Evolutionary conservation across 2,329 filamentous ascomycete species (phyloP).

Genomic region (Aureobasidium sp.): DNA sequence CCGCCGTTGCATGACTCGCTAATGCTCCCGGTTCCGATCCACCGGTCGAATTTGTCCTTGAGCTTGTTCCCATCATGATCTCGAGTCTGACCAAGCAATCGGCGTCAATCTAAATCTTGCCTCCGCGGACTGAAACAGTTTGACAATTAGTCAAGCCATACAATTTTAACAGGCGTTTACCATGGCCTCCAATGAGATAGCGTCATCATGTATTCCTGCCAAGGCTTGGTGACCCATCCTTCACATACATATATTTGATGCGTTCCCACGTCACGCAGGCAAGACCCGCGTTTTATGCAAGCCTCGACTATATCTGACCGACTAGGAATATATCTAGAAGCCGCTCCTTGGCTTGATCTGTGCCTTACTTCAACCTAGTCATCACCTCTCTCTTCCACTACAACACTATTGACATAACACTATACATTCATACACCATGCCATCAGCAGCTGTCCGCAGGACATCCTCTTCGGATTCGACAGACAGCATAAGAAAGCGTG

Average conservation of each 20-base stretch:
- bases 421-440: neutral
- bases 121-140: constrained; percentile 14
- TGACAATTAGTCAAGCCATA: constrained; percentile 13
- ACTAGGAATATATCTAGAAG: neutral
- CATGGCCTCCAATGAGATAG: constrained; percentile 6
- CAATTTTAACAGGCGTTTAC: constrained; percentile 6
- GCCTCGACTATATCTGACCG: neutral
- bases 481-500: constrained; percentile 48
- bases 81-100: constrained; percentile 10
- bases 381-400: neutral
- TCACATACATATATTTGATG: constrained; percentile 10
- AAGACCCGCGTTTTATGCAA: neutral
- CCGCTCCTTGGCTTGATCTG: neutral
- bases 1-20: constrained; percentile 8
- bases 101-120: constrained; percentile 9
- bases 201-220: constrained; percentile 10
- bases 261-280: constrained; percentile 3
- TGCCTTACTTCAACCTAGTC: neutral
- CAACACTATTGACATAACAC: neutral
- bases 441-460: constrained; percentile 8
- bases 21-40: constrained; percentile 3
- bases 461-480: constrained; percentile 17
- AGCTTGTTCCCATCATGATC: constrained; percentile 7
- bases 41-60: constrained; percentile 4
- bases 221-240: constrained; percentile 10